phyloP scores from a whole-genome alignment of 768 basidiomycete genomes.

The Auricularia auricula-judae region DNA sequence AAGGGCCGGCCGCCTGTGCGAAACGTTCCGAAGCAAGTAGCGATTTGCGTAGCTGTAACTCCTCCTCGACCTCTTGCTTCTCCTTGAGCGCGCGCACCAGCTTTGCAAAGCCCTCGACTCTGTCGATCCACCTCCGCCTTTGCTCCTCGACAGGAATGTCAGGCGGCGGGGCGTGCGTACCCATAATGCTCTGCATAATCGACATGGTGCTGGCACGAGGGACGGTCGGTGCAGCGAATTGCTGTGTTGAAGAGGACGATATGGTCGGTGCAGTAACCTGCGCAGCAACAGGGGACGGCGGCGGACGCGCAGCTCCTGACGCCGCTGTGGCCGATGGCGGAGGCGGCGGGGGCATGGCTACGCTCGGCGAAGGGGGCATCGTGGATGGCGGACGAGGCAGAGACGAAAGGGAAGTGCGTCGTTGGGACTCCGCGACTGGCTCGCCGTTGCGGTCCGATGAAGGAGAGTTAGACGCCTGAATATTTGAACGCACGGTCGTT shows the following conservation, averaged over 20 bases:
- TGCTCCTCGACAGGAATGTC: background rate
- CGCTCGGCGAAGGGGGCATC: background rate
- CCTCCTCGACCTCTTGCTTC: background rate
- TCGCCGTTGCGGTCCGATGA: too few species aligned
- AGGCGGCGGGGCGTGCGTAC: background rate
- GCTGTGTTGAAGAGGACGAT: too few species aligned
- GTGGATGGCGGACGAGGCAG: background rate
- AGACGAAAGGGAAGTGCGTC: background rate
- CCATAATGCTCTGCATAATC: background rate
- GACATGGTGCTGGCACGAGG: background rate
- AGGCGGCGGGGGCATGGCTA: background rate
- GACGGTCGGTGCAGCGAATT: background rate
- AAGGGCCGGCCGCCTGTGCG: background rate
- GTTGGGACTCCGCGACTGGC: background rate
- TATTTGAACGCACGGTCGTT: too few species aligned
- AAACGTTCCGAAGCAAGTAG: background rate
- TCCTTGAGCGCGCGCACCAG: background rate
- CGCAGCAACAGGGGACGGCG: background rate
- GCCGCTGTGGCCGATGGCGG: background rate
- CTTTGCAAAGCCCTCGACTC: background rate
- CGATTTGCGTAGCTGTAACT: background rate
- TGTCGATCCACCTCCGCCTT: background rate
- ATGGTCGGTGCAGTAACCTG: background rate
- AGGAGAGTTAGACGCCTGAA: too few species aligned
- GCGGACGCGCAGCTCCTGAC: background rate